These are phyloP conservation scores for Phanerodontia chrysosporium DNA, from an alignment of 768 basidiomycete species.

Conservation along the genomic window DNA sequence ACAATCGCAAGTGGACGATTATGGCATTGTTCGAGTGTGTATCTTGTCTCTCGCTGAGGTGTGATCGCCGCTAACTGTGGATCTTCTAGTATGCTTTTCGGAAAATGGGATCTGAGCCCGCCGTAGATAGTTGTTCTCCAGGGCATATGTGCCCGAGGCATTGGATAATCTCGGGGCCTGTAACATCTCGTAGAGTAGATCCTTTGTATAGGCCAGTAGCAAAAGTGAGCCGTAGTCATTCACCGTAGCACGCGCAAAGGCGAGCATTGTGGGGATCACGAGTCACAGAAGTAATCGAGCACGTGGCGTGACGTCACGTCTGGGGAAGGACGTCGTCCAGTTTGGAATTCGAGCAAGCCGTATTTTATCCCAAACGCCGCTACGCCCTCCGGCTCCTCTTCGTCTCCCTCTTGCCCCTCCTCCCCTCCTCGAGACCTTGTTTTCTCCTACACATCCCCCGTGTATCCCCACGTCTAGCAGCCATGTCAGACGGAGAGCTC, in stretches of 20 bases:
- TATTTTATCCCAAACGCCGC: constrained; percentile 2
- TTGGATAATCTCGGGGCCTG: neutral
- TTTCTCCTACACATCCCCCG: constrained; percentile 2
- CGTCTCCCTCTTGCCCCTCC: neutral
- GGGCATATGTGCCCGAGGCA: neutral
- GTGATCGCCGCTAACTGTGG: constrained; percentile 4
- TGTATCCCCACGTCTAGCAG: constrained; percentile 2
- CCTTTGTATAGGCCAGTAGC: neutral
- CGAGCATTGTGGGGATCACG: neutral
- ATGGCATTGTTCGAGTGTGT: constrained; percentile 89
- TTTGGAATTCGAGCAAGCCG: neutral
- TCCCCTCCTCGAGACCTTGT: neutral
- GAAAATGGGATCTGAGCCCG: constrained; percentile 26
- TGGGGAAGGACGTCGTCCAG: constrained; percentile 4
- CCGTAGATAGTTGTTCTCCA: too few relatives aligned
- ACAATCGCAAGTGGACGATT: constrained; percentile 97
- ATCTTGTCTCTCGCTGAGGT: neutral
- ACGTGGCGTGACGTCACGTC: constrained; percentile 16
- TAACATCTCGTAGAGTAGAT: neutral
- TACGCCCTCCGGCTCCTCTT: neutral
- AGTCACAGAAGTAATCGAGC: constrained; percentile 2
- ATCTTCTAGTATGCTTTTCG: constrained; percentile 30
- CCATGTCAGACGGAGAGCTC: constrained; percentile 26
- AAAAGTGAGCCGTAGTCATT: too few relatives aligned
- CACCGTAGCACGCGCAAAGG: too few relatives aligned